These are phyloP conservation scores for Claviceps africana DNA, from an alignment of 2,329 filamentous ascomycete genomes.

Conservation along the genomic window DNA sequence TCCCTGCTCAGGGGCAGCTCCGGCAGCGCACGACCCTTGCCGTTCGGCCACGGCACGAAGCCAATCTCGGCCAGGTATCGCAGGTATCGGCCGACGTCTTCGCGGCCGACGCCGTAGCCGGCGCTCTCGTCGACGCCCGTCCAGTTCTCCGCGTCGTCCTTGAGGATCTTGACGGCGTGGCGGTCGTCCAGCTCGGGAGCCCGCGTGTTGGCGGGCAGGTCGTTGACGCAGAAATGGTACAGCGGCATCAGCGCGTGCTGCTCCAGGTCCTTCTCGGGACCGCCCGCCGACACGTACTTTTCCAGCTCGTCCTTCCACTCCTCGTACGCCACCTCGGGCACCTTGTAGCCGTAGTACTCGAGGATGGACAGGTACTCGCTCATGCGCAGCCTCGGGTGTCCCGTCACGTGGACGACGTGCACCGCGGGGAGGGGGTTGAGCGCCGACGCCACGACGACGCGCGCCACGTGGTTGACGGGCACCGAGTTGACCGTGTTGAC, in stretches of 20 bases:
- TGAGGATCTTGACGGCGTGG: constrained; percentile 52
- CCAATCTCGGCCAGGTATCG: constrained; percentile 16
- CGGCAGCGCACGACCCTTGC: constrained; percentile 14
- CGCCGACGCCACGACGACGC: constrained; percentile 60
- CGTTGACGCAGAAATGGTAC: constrained; percentile 51
- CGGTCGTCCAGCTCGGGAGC: constrained; percentile 48
- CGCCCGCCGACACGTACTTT: constrained; percentile 14
- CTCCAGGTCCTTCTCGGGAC: constrained; percentile 14
- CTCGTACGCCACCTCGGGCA: constrained; percentile 59
- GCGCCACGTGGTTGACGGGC: constrained; percentile 70
- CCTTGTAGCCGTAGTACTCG: constrained; percentile 56
- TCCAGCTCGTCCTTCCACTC: constrained; percentile 18
- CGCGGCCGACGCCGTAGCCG: constrained; percentile 19
- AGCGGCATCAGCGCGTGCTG: constrained; percentile 39
- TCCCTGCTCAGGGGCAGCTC: constrained; percentile 8
- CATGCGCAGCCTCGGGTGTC: constrained; percentile 34
- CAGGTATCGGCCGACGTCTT: constrained; percentile 15
- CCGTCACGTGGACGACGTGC: constrained; percentile 63
- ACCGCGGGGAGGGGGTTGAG: constrained; percentile 44
- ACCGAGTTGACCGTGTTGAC: constrained; percentile 81
- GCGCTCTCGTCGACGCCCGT: constrained; percentile 42
- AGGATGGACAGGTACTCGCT: constrained; percentile 53
- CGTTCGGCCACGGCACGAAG: constrained; percentile 17
- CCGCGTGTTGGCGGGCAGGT: constrained; percentile 53
- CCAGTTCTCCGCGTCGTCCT: constrained; percentile 44